phyloP scores from a whole-genome alignment of 2,329 filamentous ascomycete genomes.

The Fusarium pilosicola region DNA sequence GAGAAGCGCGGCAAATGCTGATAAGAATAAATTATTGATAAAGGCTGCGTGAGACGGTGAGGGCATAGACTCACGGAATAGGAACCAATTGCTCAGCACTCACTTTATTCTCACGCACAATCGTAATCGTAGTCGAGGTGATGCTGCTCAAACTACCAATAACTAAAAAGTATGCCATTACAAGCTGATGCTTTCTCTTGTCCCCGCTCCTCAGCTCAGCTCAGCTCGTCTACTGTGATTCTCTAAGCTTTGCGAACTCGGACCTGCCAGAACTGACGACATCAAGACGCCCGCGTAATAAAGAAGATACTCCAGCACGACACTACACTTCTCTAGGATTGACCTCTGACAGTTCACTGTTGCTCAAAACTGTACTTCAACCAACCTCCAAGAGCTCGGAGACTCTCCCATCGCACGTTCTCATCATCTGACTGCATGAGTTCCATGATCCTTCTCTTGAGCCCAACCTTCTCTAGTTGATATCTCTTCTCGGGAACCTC shows the following conservation, averaged over 20 bases:
- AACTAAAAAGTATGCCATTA: conserved; percentile 47
- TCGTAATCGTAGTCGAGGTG: conserved; percentile 33
- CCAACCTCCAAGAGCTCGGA: conserved; percentile 79
- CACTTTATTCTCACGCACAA: conserved; percentile 32
- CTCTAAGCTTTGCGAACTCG: conserved; percentile 32
- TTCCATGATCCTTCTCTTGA: conserved; percentile 92
- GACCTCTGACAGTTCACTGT: conserved; percentile 31
- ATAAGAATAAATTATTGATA: not conserved
- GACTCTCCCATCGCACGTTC: conserved; percentile 89
- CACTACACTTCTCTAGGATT: conserved; percentile 7
- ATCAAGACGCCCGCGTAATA: conserved; percentile 38
- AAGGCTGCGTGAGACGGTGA: too few relatives aligned
- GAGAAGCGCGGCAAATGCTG: conserved; percentile 11
- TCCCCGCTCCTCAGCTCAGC: conserved; percentile 32
- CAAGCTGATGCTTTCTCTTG: conserved; percentile 43
- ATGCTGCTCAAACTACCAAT: conserved; percentile 31
- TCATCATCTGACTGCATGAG: conserved; percentile 92
- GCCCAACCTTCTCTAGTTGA: conserved; percentile 81
- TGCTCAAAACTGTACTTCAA: conserved; percentile 71
- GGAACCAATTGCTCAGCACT: conserved; percentile 2
- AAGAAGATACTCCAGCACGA: conserved; percentile 35
- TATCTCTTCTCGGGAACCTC: conserved; percentile 86
- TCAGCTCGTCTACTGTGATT: conserved; percentile 43
- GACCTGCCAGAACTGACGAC: conserved; percentile 24
- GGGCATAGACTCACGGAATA: not conserved